Evolutionary conservation across 106 monocot species (phyloP).

Genomic region (Ottelia alismoides): DNA sequence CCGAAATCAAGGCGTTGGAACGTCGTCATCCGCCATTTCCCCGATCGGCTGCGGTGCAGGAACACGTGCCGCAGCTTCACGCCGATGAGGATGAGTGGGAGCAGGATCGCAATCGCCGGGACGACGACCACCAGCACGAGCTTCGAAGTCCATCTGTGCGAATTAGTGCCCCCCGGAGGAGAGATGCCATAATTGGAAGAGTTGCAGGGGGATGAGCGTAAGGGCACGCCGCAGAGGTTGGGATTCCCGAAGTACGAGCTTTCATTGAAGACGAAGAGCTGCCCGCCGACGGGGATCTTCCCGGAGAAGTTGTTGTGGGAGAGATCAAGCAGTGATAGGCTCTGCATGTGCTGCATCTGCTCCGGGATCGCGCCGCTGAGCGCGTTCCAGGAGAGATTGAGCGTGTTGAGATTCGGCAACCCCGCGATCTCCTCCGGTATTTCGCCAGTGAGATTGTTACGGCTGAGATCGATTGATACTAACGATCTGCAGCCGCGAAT

Average conservation of each 20-base stretch:
- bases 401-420: conserved; percentile 39
- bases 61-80: conserved; percentile 3
- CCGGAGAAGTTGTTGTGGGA: conserved; percentile 62
- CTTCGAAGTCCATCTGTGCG: conserved; percentile 6
- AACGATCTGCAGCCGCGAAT: conserved; percentile 19
- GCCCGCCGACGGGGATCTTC: conserved; percentile 38
- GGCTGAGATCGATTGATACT: too few species aligned
- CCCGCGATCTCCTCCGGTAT: conserved; percentile 31
- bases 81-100: background rate
- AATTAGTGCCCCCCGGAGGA: background rate
- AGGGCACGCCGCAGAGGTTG: conserved; percentile 33
- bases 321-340: conserved; percentile 60
- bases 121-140: background rate
- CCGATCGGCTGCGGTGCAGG: conserved; percentile 1
- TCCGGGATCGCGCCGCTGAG: conserved; percentile 39
- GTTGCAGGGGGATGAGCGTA: conserved; percentile 15
- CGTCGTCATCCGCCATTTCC: conserved; percentile 54
- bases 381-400: conserved; percentile 50
- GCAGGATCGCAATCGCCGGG: background rate
- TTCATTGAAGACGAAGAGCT: conserved; percentile 67
- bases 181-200: background rate
- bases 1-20: conserved; percentile 63
- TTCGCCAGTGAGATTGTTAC: conserved; percentile 30
- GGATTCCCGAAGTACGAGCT: conserved; percentile 66
- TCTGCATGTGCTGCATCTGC: conserved; percentile 49